Conservation (phyloP, 148 eudicot genomes). For the Simmondsia chinensis region DNA sequence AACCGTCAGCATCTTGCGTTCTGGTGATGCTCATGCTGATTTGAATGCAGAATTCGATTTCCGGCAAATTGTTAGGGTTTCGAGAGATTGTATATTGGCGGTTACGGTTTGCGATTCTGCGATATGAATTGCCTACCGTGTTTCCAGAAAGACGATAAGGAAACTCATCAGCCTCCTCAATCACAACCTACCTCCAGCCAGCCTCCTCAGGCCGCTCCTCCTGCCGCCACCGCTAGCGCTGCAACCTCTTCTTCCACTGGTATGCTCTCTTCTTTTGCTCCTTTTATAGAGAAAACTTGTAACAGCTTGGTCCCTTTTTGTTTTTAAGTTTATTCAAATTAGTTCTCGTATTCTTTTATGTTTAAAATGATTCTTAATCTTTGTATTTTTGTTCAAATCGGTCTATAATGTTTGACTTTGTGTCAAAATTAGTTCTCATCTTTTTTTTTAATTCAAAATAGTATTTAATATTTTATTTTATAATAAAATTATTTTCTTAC, state of each 20-base stretch:
- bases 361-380: no score
- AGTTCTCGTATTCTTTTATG: not conserved
- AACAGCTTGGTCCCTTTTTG: not conserved
- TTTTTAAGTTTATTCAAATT: not conserved
- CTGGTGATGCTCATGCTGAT: no score
- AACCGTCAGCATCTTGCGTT: no score
- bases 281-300: not conserved
- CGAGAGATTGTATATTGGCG: no score
- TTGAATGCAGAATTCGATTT: no score
- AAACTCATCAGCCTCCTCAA: slow-evolving; percentile 16
- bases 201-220: slow-evolving; percentile 1
- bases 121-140: slow-evolving; percentile 45
- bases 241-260: slow-evolving; percentile 14
- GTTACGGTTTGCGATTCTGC: slow-evolving; percentile 11
- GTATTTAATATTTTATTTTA: no score
- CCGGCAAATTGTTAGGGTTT: no score
- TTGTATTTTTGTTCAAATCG: no score
- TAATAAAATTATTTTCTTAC: no score
- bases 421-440: no score
- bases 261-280: not conserved
- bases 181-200: slow-evolving; percentile 2
- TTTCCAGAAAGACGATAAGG: slow-evolving; percentile 25
- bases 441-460: no score
- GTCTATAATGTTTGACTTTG: no score
- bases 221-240: slow-evolving; percentile 3